These are phyloP conservation scores for Lepidopterella palustris DNA, from an alignment of 495 filamentous ascomycete genomes.

Conservation along the genomic window DNA sequence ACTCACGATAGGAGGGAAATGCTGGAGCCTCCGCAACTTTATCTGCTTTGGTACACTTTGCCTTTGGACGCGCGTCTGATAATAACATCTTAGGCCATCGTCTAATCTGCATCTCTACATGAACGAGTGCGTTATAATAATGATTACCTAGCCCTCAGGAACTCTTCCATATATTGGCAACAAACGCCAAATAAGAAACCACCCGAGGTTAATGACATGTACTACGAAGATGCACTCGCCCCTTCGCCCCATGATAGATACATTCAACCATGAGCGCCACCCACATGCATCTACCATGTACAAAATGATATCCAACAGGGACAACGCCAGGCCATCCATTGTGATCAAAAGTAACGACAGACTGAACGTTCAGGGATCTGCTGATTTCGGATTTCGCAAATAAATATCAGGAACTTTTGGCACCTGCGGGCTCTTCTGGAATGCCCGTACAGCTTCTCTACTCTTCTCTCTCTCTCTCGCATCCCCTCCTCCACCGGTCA, in stretches of 20 bases:
- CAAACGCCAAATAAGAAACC: background rate
- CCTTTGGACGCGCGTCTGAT: background rate
- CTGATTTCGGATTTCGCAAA: conserved; percentile 30
- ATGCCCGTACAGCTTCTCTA: conserved; percentile 26
- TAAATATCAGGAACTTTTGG: conserved; percentile 39
- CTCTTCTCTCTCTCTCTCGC: conserved; percentile 26
- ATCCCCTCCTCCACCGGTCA: conserved; percentile 32
- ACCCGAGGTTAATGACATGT: background rate
- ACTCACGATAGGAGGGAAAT: too few species aligned
- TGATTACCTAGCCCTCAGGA: background rate
- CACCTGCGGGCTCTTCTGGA: conserved; percentile 36
- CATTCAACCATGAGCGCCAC: conserved; percentile 2
- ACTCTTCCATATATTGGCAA: background rate
- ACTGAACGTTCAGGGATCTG: conserved; percentile 20
- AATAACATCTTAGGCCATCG: background rate
- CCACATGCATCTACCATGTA: background rate
- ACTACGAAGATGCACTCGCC: conserved; percentile 11
- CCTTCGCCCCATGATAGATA: background rate
- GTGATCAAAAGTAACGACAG: background rate
- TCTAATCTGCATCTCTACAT: background rate
- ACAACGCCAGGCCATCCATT: background rate
- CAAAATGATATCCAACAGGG: background rate
- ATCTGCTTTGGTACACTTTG: background rate
- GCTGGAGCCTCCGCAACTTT: background rate
- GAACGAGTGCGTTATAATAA: background rate